Evolutionary conservation across 352 stramenopile genomes (phyloP).

Genomic region (Globisporangium emineosum): DNA sequence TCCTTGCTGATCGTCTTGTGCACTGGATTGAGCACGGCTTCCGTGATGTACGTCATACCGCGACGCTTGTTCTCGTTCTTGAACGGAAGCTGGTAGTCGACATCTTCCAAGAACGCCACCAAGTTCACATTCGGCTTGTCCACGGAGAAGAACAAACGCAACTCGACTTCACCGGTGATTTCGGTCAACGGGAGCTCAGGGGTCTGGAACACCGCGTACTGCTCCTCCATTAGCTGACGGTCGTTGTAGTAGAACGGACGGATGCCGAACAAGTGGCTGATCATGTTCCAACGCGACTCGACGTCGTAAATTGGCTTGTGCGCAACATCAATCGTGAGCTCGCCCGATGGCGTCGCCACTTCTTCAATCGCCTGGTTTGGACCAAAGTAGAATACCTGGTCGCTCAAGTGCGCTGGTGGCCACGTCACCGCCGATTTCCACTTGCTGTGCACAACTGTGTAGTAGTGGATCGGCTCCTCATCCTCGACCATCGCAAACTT

Average conservation of each 20-base stretch:
- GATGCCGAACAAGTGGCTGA: slow-evolving; percentile 69
- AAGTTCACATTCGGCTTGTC: slow-evolving; percentile 62
- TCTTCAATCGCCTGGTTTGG: slow-evolving; percentile 47
- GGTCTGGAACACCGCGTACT: slow-evolving; percentile 66
- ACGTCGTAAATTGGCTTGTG: slow-evolving; percentile 43
- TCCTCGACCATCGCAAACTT: slow-evolving; percentile 53
- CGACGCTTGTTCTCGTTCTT: slow-evolving; percentile 78
- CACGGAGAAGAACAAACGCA: slow-evolving; percentile 81
- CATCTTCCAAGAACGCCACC: slow-evolving; percentile 74
- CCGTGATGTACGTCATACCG: slow-evolving; percentile 79
- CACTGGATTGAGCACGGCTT: slow-evolving; percentile 68
- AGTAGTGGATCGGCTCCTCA: slow-evolving; percentile 81
- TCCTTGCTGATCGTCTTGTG: slow-evolving; percentile 58
- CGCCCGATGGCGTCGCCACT: slow-evolving; percentile 31
- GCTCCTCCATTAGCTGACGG: slow-evolving; percentile 40
- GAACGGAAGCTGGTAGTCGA: slow-evolving; percentile 69
- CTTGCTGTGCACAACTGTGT: slow-evolving; percentile 67
- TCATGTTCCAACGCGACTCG: slow-evolving; percentile 70
- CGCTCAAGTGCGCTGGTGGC: slow-evolving; percentile 56
- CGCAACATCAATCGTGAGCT: slow-evolving; percentile 36
- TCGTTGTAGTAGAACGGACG: slow-evolving; percentile 81
- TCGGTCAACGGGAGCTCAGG: slow-evolving; percentile 51
- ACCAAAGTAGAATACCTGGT: slow-evolving; percentile 54
- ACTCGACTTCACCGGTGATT: slow-evolving; percentile 66
- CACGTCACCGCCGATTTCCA: slow-evolving; percentile 67